Base-by-base conservation (phyloP, 495 filamentous ascomycete genomes). In the Penicillium soppii region DNA sequence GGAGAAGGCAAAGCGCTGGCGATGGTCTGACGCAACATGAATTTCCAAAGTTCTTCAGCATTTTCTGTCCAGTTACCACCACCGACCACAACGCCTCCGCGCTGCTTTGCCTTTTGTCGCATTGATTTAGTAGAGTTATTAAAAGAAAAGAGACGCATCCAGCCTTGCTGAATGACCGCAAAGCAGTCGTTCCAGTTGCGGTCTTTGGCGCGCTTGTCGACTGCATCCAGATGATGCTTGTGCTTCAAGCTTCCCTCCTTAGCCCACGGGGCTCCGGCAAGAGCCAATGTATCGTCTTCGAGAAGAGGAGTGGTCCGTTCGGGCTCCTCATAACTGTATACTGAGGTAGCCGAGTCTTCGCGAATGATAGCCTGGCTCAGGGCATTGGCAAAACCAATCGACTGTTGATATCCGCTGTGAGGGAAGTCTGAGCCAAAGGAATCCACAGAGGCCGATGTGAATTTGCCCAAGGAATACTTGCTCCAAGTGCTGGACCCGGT, bases 41-140 rank as follows among this genome's bases (percentile, higher is more conserved):
- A 97, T 43, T 87, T 85, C 54, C 86, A 90, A 25, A 95, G 76
- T 55, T 82, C 87, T 54, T 95, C 90, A 2, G 92, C 94, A 65
- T 90, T 96, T 56, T 96, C 91, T 49, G 89, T 91, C 92, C 92
- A 97, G 68, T 97, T 97, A 22, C 92, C 92, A 54, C 92, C 92
- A 49, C 92, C 92, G 0, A 97, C 92, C 17, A 88, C 79, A 17
- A 84, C 81, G 23, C 83, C 84, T 7, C 80, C 81, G 48, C 58
- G 76, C 32, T 74, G 68, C 57, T 86, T 87, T 33, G 77, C 72
- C 63, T 89, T 90, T 52, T 83, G 81, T 13, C 88, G 83, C 63
- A 85, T 76, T 0, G 87, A 87, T 58, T 91, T 91, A 50, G 76
- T 79, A 2, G 85, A 79, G 15, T 85, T 82, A 50, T 69, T 80